Conservation (phyloP, 495 filamentous ascomycete species). For the Penicillium goetzii region DNA sequence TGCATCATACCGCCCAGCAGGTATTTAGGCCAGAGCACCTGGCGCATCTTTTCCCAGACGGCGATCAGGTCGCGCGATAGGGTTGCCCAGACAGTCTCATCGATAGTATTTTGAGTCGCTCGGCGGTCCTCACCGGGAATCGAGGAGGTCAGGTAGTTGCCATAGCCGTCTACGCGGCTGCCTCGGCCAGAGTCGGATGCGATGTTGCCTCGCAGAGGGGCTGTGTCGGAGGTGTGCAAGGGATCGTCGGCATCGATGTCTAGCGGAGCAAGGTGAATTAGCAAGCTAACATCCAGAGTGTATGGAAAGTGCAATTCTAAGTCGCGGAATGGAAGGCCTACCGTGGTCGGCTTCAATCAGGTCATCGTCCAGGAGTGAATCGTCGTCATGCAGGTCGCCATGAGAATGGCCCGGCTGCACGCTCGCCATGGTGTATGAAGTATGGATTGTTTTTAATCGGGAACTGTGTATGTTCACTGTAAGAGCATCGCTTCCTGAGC, state of each 20-base stretch:
- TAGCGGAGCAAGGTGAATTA: conserved; percentile 27
- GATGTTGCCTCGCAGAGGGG: conserved; percentile 82
- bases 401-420: conserved; percentile 43
- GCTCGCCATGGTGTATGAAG: conserved; percentile 48
- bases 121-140: conserved; percentile 95
- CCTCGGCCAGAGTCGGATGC: conserved; percentile 56
- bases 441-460: conserved; percentile 6
- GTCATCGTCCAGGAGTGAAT: conserved; percentile 80
- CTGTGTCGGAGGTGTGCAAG: conserved; percentile 68
- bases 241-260: conserved; percentile 95
- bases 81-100: conserved; percentile 96
- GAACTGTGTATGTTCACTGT: conserved; percentile 12
- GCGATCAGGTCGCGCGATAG: conserved; percentile 86
- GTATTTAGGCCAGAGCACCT: conserved; percentile 97
- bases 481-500: conserved; percentile 23
- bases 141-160: conserved; percentile 79
- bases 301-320: neutral
- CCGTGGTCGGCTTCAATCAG: conserved; percentile 96
- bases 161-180: conserved; percentile 38
- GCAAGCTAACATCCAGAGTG: neutral
- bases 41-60: conserved; percentile 96
- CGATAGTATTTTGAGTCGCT: conserved; percentile 90
- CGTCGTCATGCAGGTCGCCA: conserved; percentile 51
- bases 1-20: conserved; percentile 73
- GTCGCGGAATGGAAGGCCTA: conserved; percentile 41